These are phyloP conservation scores for Cordyceps javanica DNA, from an alignment of 2,329 filamentous ascomycete genomes.

Conservation along the genomic window DNA sequence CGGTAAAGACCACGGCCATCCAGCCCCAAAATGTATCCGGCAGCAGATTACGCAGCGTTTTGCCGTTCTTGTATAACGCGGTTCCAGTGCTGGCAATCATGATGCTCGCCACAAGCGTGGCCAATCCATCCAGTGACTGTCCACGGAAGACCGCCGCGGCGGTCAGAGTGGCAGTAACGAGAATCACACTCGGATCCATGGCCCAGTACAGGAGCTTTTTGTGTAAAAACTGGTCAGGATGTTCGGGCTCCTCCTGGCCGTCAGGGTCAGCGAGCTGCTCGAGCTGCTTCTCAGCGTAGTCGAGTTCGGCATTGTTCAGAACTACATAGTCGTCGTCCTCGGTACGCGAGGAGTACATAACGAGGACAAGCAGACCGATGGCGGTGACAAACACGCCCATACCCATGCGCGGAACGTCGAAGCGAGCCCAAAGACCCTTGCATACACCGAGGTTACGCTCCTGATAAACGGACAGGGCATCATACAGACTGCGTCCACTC, in stretches of 20 bases:
- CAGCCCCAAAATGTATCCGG: constrained; percentile 85
- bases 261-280: constrained; percentile 35
- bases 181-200: constrained; percentile 29
- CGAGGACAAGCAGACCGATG: constrained; percentile 59
- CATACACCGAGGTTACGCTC: constrained; percentile 71
- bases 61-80: constrained; percentile 38
- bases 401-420: constrained; percentile 81
- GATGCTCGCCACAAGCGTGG: constrained; percentile 32
- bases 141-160: constrained; percentile 26
- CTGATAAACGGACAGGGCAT: constrained; percentile 68
- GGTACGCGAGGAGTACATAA: constrained; percentile 63
- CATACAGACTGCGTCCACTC: constrained; percentile 36
- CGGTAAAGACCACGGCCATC: constrained; percentile 71
- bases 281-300: constrained; percentile 52
- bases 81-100: constrained; percentile 35
- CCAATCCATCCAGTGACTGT: constrained; percentile 28
- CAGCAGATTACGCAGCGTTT: constrained; percentile 46
- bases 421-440: constrained; percentile 83
- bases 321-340: constrained; percentile 49
- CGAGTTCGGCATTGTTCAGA: constrained; percentile 50
- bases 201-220: constrained; percentile 29
- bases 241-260: constrained; percentile 34
- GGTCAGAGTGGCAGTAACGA: constrained; percentile 23
- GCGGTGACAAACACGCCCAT: constrained; percentile 68
- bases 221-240: constrained; percentile 32